Evolutionary conservation across 2,329 filamentous ascomycete genomes (phyloP).

Genomic region (Ambrosiella xylebori): DNA sequence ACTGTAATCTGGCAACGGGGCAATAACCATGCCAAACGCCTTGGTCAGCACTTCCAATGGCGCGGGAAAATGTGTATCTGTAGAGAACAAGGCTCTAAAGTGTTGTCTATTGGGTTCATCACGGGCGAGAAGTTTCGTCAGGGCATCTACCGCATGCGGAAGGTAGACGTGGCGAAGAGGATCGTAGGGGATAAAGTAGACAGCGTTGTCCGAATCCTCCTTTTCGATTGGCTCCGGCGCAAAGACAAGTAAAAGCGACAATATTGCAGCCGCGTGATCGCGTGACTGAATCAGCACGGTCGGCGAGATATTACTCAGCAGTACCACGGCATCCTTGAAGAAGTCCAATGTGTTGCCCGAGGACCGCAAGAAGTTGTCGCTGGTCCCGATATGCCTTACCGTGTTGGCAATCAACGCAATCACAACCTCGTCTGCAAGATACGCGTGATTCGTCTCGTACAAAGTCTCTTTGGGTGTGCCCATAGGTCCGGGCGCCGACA

Average conservation of each 20-base stretch:
- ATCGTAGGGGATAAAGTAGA: conserved; percentile 63
- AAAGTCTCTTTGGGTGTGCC: background rate
- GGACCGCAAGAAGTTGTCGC: conserved; percentile 68
- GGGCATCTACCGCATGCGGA: conserved; percentile 71
- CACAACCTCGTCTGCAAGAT: conserved; percentile 59
- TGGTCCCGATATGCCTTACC: conserved; percentile 74
- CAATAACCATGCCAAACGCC: conserved; percentile 73
- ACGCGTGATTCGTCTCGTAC: conserved; percentile 16
- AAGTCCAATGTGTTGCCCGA: conserved; percentile 81
- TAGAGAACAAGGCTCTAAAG: conserved; percentile 66
- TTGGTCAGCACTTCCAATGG: conserved; percentile 70
- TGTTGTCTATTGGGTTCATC: conserved; percentile 83
- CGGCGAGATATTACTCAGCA: conserved; percentile 76
- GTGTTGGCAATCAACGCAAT: conserved; percentile 71
- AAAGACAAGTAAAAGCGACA: conserved; percentile 84
- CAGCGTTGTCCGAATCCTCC: conserved; percentile 34
- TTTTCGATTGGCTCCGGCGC: conserved; percentile 60
- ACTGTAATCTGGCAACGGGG: conserved; percentile 56
- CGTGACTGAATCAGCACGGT: conserved; percentile 65
- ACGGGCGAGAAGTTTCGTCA: conserved; percentile 79
- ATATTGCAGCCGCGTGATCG: conserved; percentile 70
- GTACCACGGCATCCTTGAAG: conserved; percentile 85
- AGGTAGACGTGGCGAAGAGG: conserved; percentile 73
- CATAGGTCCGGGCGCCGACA: conserved; percentile 43
- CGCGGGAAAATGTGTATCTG: conserved; percentile 45